A percentile compares a stretch with the other conserved stretches of the same genome.
Evolutionary conservation across 2,329 filamentous ascomycete species (phyloP).

Genomic region (Aspergillus sp.): DNA sequence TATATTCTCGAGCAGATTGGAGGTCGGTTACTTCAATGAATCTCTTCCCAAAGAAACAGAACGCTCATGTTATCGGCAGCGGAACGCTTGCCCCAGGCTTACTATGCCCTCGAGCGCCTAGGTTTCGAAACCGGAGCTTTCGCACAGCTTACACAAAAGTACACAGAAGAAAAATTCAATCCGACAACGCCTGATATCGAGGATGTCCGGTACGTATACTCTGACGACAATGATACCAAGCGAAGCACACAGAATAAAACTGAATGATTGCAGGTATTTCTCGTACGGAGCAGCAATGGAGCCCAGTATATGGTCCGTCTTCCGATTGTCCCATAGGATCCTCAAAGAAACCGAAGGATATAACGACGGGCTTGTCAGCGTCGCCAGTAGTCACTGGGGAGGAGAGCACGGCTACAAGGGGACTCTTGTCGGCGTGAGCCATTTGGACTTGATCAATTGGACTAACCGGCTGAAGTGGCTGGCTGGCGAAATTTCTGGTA

Average conservation of each 20-base stretch:
- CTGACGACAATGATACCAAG: neutral
- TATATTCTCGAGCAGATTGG: conserved; percentile 55
- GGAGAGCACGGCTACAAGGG: conserved; percentile 50
- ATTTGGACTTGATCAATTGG: conserved; percentile 62
- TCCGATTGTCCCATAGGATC: conserved; percentile 50
- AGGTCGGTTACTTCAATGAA: conserved; percentile 27
- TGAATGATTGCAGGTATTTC: conserved; percentile 44
- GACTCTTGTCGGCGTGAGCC: conserved; percentile 56
- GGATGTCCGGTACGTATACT: conserved; percentile 39
- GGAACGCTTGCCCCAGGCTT: conserved; percentile 48
- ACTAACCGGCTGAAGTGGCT: conserved; percentile 56
- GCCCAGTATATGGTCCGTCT: conserved; percentile 51
- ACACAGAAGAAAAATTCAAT: conserved; percentile 55
- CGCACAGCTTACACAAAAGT: conserved; percentile 52
- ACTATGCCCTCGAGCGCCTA: conserved; percentile 49
- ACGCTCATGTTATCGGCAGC: conserved; percentile 37
- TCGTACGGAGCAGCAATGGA: conserved; percentile 56
- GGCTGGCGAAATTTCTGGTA: conserved; percentile 50
- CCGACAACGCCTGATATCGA: conserved; percentile 50
- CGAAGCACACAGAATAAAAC: conserved; percentile 5
- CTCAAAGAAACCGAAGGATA: conserved; percentile 49
- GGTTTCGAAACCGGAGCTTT: conserved; percentile 55
- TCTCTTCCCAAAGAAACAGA: neutral
- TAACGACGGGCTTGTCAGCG: conserved; percentile 58
- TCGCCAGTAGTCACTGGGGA: conserved; percentile 55